Conservation (phyloP, 305 asterid species). For the Ajuga reptans region DNA sequence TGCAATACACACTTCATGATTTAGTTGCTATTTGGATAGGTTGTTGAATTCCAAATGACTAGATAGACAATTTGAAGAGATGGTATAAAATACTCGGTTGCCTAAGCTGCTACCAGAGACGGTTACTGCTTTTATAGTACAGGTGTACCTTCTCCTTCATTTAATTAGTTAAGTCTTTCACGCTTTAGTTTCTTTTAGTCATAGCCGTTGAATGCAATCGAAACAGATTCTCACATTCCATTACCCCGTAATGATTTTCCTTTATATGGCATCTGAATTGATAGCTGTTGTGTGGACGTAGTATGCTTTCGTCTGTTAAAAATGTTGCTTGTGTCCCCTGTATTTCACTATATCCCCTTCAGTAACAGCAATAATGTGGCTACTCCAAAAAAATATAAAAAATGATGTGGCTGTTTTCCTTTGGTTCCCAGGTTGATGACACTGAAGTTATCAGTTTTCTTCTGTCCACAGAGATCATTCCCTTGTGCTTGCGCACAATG, state of each 20-base stretch:
- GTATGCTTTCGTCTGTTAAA: neutral
- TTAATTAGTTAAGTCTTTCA: neutral
- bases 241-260: neutral
- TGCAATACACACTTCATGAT: neutral
- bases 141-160: neutral
- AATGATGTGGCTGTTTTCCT: neutral
- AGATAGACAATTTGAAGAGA: neutral
- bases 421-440: constrained; percentile 68
- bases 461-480: constrained; percentile 90
- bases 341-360: neutral
- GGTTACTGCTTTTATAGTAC: neutral
- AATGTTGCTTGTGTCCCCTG: neutral
- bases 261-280: neutral
- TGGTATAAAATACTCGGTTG: neutral
- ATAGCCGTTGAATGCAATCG: neutral
- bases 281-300: neutral
- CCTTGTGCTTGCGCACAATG: constrained; percentile 93
- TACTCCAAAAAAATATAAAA: neutral
- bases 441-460: constrained; percentile 87
- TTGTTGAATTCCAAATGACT: neutral
- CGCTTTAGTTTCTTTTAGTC: neutral
- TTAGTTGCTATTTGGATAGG: neutral
- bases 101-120: neutral
- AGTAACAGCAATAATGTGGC: neutral
- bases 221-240: neutral